Evolutionary conservation across 1,284 basidiomycete species (phyloP), one percentile per base, ranked within the genome.

Genomic region (Coniophora puteana): DNA sequence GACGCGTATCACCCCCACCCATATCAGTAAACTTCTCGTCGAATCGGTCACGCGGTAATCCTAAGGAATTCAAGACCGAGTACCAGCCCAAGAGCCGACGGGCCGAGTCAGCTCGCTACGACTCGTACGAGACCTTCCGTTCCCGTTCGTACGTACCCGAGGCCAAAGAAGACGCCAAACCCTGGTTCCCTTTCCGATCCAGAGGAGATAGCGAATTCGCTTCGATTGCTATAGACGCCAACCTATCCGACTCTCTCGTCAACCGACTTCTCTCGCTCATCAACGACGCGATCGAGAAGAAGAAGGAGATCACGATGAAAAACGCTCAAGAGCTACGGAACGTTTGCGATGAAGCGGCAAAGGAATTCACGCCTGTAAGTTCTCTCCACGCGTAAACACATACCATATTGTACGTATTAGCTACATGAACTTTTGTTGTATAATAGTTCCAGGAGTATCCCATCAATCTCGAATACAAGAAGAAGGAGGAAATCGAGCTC

Each of bases 381-480:
- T n/a, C n/a, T n/a, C n/a, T n/a, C n/a, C n/a, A n/a, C n/a, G n/a
- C n/a, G n/a, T n/a, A n/a, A n/a, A n/a, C n/a, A n/a, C n/a, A n/a
- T n/a, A n/a, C n/a, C n/a, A n/a, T n/a, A n/a, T n/a, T n/a, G n/a
- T n/a, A n/a, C n/a, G n/a, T n/a, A n/a, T n/a, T n/a, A n/a, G n/a
- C n/a, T n/a, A n/a, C n/a, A n/a, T n/a, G n/a, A n/a, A n/a, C n/a
- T n/a, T n/a, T n/a, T n/a, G n/a, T n/a, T n/a, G n/a, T n/a, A n/a
- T n/a, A 6, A 4, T 13, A 43, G 37, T 43, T 43, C 8, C 6
- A 37, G 24, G 38, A 43, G n/a, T n/a, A 24, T n/a, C 2, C 20
- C 22, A 38, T 38, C 13, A 7, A n/a, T 8, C 35, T 47, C 47
- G 44, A 52, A 47, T 46, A 54, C 68, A 54, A 62, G 61, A n/a